Conservation (phyloP, 2,329 filamentous ascomycete species). For the Talaromyces funiculosus region DNA sequence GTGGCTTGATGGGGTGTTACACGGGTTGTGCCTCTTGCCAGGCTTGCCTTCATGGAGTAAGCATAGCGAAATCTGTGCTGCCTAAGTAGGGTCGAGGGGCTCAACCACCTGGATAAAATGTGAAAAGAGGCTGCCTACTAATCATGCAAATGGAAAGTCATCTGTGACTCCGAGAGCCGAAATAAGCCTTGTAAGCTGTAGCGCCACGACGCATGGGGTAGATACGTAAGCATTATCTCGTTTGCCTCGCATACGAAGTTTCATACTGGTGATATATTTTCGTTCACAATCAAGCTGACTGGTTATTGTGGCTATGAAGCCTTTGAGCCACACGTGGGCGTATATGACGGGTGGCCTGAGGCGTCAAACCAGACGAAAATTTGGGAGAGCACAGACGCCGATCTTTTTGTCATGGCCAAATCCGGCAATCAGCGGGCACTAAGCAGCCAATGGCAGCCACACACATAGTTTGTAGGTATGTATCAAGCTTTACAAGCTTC, state of each 20-base stretch:
- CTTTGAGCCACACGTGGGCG: not conserved
- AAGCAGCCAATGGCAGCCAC: not conserved
- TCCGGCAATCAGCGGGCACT: not conserved
- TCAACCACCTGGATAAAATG: not conserved
- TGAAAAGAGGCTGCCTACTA: not conserved
- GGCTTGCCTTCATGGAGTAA: not conserved
- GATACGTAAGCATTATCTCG: not conserved
- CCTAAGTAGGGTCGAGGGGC: not conserved
- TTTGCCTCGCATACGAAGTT: not conserved
- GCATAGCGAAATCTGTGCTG: not conserved
- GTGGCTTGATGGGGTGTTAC: not conserved
- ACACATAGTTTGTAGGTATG: not conserved
- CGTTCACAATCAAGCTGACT: not conserved
- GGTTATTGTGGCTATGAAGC: not conserved
- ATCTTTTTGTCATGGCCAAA: not conserved
- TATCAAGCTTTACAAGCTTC: not conserved
- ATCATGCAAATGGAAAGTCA: not conserved
- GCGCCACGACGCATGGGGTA: not conserved
- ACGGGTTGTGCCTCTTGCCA: not conserved
- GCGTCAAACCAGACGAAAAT: not conserved
- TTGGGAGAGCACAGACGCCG: not conserved
- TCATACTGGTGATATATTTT: not conserved
- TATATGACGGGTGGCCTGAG: not conserved
- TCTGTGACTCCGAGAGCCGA: not conserved
- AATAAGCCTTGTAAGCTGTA: not conserved